phyloP scores from a whole-genome alignment of 176 grass and related monocot species.

The Thinopyrum elongatum region DNA sequence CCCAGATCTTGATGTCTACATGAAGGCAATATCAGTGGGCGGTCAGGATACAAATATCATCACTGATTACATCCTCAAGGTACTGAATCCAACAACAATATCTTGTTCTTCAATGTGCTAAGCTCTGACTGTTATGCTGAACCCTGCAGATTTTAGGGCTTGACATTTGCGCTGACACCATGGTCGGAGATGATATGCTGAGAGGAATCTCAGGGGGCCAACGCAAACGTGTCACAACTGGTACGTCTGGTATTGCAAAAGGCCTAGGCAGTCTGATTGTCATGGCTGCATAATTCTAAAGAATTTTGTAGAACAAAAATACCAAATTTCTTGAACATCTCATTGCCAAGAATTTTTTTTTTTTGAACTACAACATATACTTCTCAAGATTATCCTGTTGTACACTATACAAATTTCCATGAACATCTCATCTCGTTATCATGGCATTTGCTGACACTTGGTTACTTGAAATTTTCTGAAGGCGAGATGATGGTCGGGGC shows the following conservation, averaged over 20 bases:
- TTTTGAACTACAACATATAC: background rate
- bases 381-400: background rate
- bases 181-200: slow-evolving; percentile 57
- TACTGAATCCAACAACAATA: background rate
- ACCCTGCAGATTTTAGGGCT: slow-evolving; percentile 54
- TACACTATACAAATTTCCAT: background rate
- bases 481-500: slow-evolving; percentile 76
- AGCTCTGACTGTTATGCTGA: background rate
- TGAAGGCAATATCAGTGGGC: slow-evolving; percentile 51
- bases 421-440: slow-evolving; percentile 1
- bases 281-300: background rate
- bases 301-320: too few relatives aligned
- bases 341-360: background rate
- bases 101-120: background rate
- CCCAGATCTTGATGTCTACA: slow-evolving; percentile 57
- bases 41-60: slow-evolving; percentile 59
- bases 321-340: background rate
- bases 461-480: slow-evolving; percentile 16
- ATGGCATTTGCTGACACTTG: background rate
- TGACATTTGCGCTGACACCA: slow-evolving; percentile 69
- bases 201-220: slow-evolving; percentile 65
- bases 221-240: slow-evolving; percentile 61
- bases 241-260: slow-evolving; percentile 10
- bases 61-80: slow-evolving; percentile 60
- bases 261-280: background rate